phyloP scores from a whole-genome alignment of 352 stramenopile species.

The Globisporangium perplexum region DNA sequence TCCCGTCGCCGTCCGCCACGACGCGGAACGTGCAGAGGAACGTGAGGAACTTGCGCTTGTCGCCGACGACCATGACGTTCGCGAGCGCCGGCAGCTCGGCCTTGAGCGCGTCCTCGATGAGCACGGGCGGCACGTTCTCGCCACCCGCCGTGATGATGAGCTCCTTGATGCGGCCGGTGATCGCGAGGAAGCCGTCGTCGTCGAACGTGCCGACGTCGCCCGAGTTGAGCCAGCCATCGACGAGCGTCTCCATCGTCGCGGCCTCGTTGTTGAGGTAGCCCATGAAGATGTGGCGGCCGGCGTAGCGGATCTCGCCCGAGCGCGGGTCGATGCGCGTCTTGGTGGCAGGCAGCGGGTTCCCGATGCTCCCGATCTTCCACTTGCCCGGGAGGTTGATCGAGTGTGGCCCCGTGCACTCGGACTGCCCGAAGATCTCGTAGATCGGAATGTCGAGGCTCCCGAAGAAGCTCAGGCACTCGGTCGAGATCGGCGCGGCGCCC shows the following conservation, averaged over 20 bases:
- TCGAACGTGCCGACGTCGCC: constrained; percentile 88
- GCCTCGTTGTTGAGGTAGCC: constrained; percentile 61
- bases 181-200: constrained; percentile 83
- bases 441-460: constrained; percentile 92
- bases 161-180: constrained; percentile 94
- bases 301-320: constrained; percentile 61
- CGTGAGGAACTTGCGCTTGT: constrained; percentile 88
- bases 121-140: constrained; percentile 89
- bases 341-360: constrained; percentile 51
- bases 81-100: constrained; percentile 62
- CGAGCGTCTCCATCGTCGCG: constrained; percentile 46
- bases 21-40: constrained; percentile 82
- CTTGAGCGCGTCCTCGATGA: constrained; percentile 89
- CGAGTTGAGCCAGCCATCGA: constrained; percentile 88
- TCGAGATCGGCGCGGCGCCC: constrained; percentile 62
- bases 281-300: constrained; percentile 68
- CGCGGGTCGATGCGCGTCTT: constrained; percentile 40
- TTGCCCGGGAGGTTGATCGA: constrained; percentile 58
- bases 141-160: constrained; percentile 91
- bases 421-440: constrained; percentile 90
- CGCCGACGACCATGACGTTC: constrained; percentile 89
- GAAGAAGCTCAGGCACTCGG: constrained; percentile 81
- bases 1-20: constrained; percentile 47
- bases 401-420: constrained; percentile 86
- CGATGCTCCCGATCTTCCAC: constrained; percentile 87